phyloP scores from a whole-genome alignment of 1,284 basidiomycete genomes.

The Lentinula novae-zelandiae region DNA sequence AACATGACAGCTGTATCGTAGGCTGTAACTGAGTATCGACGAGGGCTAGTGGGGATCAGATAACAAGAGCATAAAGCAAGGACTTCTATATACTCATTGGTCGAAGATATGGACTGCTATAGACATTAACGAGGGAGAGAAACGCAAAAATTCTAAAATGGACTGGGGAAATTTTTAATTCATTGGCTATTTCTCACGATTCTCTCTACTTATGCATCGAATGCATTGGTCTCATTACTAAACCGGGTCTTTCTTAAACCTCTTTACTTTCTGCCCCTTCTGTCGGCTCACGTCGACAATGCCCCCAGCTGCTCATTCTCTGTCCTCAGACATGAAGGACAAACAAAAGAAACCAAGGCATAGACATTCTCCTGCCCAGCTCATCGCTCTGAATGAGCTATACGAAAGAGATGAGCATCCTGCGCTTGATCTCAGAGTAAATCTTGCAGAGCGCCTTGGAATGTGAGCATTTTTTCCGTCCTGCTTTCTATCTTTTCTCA shows the following conservation, averaged over 20 bases:
- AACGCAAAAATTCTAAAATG: background rate
- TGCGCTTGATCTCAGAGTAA: constrained; percentile 59
- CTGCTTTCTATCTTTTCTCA: constrained; percentile 18
- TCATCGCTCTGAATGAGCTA: constrained; percentile 70
- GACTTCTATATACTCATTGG: background rate
- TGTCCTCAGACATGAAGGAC: constrained; percentile 24
- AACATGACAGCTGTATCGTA: background rate
- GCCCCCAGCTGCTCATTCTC: constrained; percentile 21
- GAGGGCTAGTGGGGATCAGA: no score
- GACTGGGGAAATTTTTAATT: background rate
- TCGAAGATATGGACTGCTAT: background rate
- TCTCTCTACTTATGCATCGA: background rate
- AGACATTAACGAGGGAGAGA: background rate
- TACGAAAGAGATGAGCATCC: constrained; percentile 75
- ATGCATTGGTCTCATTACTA: constrained; percentile 3
- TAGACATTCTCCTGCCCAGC: constrained; percentile 65
- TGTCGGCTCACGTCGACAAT: constrained; percentile 18
- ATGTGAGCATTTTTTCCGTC: constrained; percentile 51
- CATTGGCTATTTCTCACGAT: background rate
- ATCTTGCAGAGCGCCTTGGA: constrained; percentile 64
- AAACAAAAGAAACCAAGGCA: constrained; percentile 68
- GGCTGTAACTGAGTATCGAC: no score
- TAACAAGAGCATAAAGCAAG: background rate
- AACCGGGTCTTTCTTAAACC: constrained; percentile 7
- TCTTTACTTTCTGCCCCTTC: constrained; percentile 17